phyloP scores from a whole-genome alignment of 352 stramenopile species.

The Pythium graminicola region DNA sequence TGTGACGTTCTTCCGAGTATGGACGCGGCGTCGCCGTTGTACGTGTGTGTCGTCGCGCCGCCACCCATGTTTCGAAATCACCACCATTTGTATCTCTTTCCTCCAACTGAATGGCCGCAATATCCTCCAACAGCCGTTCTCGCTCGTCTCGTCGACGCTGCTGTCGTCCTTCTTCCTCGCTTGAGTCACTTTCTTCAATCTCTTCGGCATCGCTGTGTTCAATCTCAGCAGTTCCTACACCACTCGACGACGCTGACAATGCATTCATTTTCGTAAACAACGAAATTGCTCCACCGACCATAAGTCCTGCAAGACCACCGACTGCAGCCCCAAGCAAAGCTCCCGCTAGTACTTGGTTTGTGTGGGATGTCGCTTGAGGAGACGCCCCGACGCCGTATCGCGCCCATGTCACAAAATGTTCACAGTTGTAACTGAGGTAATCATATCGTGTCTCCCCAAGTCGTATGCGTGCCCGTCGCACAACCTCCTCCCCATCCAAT shows the following conservation, averaged over 20 bases:
- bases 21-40: conserved; percentile 12
- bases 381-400: conserved; percentile 50
- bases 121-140: conserved; percentile 36
- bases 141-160: conserved; percentile 22
- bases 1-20: conserved; percentile 47
- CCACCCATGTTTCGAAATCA: conserved; percentile 37
- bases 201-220: conserved; percentile 17
- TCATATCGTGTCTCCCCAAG: conserved; percentile 53
- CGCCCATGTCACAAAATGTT: conserved; percentile 75
- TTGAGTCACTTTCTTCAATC: neutral
- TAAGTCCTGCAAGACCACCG: conserved; percentile 47
- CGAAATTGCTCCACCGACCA: conserved; percentile 53
- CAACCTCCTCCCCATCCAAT: conserved; percentile 34
- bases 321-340: conserved; percentile 56
- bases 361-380: conserved; percentile 47
- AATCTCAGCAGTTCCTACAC: conserved; percentile 1
- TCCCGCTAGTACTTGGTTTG: conserved; percentile 52
- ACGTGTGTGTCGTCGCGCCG: conserved; percentile 6
- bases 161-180: neutral
- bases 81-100: conserved; percentile 33
- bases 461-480: conserved; percentile 38
- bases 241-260: conserved; percentile 36
- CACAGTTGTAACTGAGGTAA: conserved; percentile 54
- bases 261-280: conserved; percentile 55
- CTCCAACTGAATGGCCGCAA: conserved; percentile 27